Conservation (phyloP, 257 asterid species). For the Penstemon eatonii region DNA sequence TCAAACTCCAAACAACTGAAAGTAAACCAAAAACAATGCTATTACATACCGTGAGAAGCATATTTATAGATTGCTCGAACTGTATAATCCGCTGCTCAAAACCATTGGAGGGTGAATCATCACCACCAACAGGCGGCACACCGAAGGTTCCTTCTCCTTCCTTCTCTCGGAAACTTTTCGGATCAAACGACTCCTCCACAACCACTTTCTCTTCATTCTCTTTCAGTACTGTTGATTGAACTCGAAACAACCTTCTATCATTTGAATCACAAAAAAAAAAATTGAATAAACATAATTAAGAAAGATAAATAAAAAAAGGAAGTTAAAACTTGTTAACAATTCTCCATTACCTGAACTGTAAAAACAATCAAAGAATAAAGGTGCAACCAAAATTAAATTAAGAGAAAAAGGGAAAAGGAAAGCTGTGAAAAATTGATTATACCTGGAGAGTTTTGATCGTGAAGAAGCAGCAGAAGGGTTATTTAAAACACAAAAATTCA, state of each 20-base stretch:
- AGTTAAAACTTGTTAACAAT: conserved; percentile 1
- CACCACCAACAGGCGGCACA: too few relatives aligned
- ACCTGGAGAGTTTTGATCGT: conserved; percentile 49
- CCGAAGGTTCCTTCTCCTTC: conserved; percentile 41
- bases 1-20: not conserved
- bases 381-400: too few relatives aligned
- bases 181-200: conserved; percentile 68
- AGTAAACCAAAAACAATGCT: not conserved
- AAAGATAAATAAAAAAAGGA: not conserved
- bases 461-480: conserved; percentile 28
- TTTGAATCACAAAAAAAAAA: conserved; percentile 6
- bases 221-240: conserved; percentile 66
- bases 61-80: conserved; percentile 85
- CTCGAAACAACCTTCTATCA: conserved; percentile 42
- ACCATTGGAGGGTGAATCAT: conserved; percentile 33
- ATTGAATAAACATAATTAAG: conserved; percentile 2
- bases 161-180: conserved; percentile 54
- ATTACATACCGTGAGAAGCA: conserved; percentile 68
- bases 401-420: not conserved
- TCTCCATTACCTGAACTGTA: too few relatives aligned
- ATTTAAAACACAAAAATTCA: conserved; percentile 20
- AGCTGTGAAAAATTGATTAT: not conserved
- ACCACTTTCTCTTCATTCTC: conserved; percentile 75
- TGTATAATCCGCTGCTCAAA: conserved; percentile 66
- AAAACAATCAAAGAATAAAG: too few relatives aligned